phyloP scores from a whole-genome alignment of 2,329 filamentous ascomycete genomes.

The Colletotrichum tropicale region DNA sequence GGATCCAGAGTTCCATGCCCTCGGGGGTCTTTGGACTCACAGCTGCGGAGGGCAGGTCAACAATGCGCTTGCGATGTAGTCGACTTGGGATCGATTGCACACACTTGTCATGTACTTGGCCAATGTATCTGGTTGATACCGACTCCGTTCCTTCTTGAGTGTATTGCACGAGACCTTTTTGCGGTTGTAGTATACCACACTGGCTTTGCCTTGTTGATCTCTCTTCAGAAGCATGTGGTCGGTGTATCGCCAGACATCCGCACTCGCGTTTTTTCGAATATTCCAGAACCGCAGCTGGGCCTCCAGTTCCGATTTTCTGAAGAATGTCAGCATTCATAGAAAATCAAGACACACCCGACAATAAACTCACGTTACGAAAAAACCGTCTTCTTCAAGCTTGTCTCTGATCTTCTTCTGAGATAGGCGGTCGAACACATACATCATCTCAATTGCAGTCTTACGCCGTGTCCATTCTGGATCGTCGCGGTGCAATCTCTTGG shows the following conservation, averaged over 20 bases:
- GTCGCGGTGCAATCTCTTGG: fast-evolving
- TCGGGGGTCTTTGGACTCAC: background rate
- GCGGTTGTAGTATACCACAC: fast-evolving
- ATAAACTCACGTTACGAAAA: fast-evolving
- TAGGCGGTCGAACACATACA: background rate
- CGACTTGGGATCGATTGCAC: fast-evolving
- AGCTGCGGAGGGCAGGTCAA: fast-evolving
- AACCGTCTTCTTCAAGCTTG: background rate
- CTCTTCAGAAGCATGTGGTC: background rate
- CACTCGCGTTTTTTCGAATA: background rate
- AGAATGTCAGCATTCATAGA: fast-evolving
- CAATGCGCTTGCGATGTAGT: fast-evolving
- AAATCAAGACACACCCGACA: fast-evolving
- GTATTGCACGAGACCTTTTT: fast-evolving
- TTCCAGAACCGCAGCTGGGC: fast-evolving
- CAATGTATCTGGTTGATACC: fast-evolving
- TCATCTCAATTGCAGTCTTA: fast-evolving
- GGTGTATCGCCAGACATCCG: background rate
- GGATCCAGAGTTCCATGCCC: fast-evolving
- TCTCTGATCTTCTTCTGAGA: background rate
- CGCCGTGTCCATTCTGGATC: background rate
- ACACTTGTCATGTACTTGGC: fast-evolving
- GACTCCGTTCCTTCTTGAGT: background rate
- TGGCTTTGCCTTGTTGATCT: background rate
- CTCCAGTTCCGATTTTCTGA: background rate